A percentile compares a stretch with the other conserved stretches of the same genome.
Evolutionary conservation across 2,329 filamentous ascomycete genomes (phyloP).

Genomic region (Cladosporium sp.): DNA sequence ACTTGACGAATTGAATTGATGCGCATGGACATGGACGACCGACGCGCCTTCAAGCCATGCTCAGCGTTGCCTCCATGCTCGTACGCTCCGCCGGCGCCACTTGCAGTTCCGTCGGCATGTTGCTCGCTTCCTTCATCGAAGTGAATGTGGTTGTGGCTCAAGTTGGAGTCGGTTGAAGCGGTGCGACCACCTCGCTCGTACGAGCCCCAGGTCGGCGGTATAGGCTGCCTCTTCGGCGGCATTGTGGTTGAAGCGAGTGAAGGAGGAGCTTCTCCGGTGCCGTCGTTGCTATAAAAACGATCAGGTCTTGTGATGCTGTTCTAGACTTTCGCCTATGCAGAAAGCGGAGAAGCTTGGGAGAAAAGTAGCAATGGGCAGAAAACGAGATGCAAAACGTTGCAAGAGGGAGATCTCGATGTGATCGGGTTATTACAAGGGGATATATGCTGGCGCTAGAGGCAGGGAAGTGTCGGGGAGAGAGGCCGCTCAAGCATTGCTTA

Average conservation of each 20-base stretch:
- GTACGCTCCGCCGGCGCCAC: conserved; percentile 16
- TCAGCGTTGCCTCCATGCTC: conserved; percentile 23
- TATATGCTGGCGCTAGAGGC: conserved; percentile 12
- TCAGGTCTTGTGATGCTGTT: background rate
- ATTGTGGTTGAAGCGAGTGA: conserved; percentile 20
- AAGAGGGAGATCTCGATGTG: conserved; percentile 6
- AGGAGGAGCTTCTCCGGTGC: background rate
- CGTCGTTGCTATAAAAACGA: too few relatives aligned
- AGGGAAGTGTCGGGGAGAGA: conserved; percentile 11
- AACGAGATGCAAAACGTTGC: background rate
- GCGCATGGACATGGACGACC: conserved; percentile 53
- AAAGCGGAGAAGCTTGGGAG: conserved; percentile 15
- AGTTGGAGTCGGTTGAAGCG: conserved; percentile 43
- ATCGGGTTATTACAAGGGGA: conserved; percentile 1
- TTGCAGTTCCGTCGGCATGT: conserved; percentile 22
- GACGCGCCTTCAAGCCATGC: conserved; percentile 38
- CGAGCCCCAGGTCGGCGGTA: conserved; percentile 48
- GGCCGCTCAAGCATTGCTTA: conserved; percentile 11
- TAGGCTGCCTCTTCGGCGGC: conserved; percentile 31
- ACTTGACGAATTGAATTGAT: conserved; percentile 62
- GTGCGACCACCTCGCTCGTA: conserved; percentile 45
- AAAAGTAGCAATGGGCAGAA: background rate
- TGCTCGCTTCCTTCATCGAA: conserved; percentile 33
- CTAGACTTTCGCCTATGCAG: conserved; percentile 10
- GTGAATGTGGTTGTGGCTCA: conserved; percentile 28